Evolutionary conservation across 106 monocot species (phyloP).

Genomic region (Dioscorea alata): DNA sequence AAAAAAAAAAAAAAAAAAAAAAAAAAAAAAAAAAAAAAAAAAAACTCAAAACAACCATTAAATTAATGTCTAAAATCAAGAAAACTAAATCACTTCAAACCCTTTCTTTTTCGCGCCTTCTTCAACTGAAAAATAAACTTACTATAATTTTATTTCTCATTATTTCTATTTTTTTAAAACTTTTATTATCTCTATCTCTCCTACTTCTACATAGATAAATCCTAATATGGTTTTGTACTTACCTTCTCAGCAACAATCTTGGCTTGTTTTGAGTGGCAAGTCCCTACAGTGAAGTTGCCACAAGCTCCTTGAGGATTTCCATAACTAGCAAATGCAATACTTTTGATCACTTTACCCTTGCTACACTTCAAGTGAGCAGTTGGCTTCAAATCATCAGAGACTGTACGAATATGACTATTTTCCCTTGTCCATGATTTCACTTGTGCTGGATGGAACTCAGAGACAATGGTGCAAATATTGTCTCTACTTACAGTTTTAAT

Average conservation of each 20-base stretch:
- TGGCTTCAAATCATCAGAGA: slow-evolving; percentile 40
- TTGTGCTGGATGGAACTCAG: slow-evolving; percentile 47
- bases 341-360: slow-evolving; percentile 43
- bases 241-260: slow-evolving; percentile 63
- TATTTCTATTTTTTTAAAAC: too few relatives aligned
- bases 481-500: slow-evolving; percentile 65
- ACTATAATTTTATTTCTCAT: too few relatives aligned
- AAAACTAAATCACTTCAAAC: too few relatives aligned
- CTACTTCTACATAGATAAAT: too few relatives aligned
- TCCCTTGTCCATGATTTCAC: slow-evolving; percentile 33
- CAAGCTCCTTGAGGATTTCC: slow-evolving; percentile 66
- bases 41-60: too few relatives aligned
- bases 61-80: too few relatives aligned
- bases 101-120: too few relatives aligned
- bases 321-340: slow-evolving; percentile 67
- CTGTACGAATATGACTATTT: slow-evolving; percentile 19
- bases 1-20: too few relatives aligned
- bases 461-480: slow-evolving; percentile 58
- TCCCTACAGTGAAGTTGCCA: slow-evolving; percentile 55
- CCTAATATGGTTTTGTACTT: neutral
- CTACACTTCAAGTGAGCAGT: slow-evolving; percentile 36
- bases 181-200: too few relatives aligned
- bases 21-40: too few relatives aligned
- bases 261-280: slow-evolving; percentile 44
- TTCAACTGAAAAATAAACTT: too few relatives aligned